A percentile compares a stretch with the other conserved stretches of the same genome.
phyloP scores from a whole-genome alignment of 2,329 filamentous ascomycete species.

The Paraphaeosphaeria minitans region DNA sequence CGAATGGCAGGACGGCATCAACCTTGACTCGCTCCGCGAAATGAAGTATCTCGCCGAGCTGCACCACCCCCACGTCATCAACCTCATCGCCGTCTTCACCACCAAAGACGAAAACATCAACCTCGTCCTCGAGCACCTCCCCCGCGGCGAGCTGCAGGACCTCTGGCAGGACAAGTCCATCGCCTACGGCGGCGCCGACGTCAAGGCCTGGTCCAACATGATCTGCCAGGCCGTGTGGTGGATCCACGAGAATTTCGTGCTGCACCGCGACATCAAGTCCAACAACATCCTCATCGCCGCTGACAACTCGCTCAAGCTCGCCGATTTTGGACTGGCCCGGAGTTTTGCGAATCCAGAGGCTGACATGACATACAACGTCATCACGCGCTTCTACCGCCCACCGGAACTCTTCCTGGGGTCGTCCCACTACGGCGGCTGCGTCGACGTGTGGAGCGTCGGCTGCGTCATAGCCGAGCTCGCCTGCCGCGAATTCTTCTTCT shows the following conservation, averaged over 20 bases:
- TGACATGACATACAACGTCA: constrained; percentile 91
- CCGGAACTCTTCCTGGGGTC: constrained; percentile 93
- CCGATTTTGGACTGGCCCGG: constrained; percentile 94
- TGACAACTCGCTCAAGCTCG: constrained; percentile 91
- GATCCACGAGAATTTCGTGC: constrained; percentile 90
- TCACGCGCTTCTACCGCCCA: constrained; percentile 95
- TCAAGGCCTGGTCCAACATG: constrained; percentile 99
- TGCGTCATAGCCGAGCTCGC: constrained; percentile 92
- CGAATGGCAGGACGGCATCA: constrained; percentile 88
- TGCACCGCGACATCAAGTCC: constrained; percentile 98
- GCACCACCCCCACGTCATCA: constrained; percentile 93
- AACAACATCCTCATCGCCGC: constrained; percentile 96
- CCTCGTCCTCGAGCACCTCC: constrained; percentile 90
- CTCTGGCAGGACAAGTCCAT: constrained; percentile 79
- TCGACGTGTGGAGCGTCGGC: constrained; percentile 93
- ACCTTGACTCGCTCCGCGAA: constrained; percentile 93
- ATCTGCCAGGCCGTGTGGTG: constrained; percentile 91
- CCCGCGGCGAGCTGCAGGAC: constrained; percentile 92
- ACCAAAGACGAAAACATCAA: constrained; percentile 97
- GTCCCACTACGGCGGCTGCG: constrained; percentile 84
- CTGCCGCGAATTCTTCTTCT: constrained; percentile 79
- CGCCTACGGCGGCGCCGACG: constrained; percentile 83
- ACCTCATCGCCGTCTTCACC: constrained; percentile 88
- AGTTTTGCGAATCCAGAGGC: constrained; percentile 86
- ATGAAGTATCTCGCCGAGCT: constrained; percentile 95